A percentile compares a stretch with the other conserved stretches of the same genome.
Evolutionary conservation across 352 stramenopile species (phyloP).

Genomic region (Phytophthora fragariae): DNA sequence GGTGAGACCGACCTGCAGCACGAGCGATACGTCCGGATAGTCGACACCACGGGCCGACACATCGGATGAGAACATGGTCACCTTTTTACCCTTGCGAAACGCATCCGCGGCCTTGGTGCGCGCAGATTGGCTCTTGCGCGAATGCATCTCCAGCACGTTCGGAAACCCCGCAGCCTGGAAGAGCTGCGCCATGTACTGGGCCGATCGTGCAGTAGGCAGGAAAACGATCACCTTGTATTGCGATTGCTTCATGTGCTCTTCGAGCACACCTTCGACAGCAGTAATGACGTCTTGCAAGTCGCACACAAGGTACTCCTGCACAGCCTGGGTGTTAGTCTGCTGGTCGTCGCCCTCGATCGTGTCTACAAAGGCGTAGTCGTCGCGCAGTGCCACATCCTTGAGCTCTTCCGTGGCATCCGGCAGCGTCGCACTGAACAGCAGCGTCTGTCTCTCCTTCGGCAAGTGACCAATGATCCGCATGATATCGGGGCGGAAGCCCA

Average conservation of each 20-base stretch:
- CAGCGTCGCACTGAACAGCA: conserved; percentile 97
- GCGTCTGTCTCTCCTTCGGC: conserved; percentile 87
- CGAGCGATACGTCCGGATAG: conserved; percentile 94
- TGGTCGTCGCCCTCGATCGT: conserved; percentile 92
- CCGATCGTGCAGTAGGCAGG: conserved; percentile 90
- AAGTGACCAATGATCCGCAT: conserved; percentile 85
- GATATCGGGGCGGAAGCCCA: conserved; percentile 95
- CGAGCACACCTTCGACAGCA: conserved; percentile 76
- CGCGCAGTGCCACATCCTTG: conserved; percentile 84
- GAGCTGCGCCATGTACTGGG: conserved; percentile 91
- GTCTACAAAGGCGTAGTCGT: conserved; percentile 92
- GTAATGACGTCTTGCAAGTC: conserved; percentile 74
- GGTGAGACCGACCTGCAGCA: conserved; percentile 87
- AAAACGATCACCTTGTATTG: conserved; percentile 97
- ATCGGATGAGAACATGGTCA: conserved; percentile 95
- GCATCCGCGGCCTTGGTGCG: conserved; percentile 88
- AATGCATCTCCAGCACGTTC: conserved; percentile 96
- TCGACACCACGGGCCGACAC: conserved; percentile 96
- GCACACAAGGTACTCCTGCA: conserved; percentile 87
- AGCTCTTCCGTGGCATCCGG: conserved; percentile 87
- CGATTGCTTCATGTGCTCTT: conserved; percentile 73
- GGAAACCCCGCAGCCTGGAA: conserved; percentile 77
- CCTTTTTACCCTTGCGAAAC: conserved; percentile 88
- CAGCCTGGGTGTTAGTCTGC: conserved; percentile 89
- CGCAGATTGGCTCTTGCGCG: conserved; percentile 93